These are phyloP conservation scores for Paralagenidium karlingii DNA, from an alignment of 352 stramenopile species.

Conservation along the genomic window DNA sequence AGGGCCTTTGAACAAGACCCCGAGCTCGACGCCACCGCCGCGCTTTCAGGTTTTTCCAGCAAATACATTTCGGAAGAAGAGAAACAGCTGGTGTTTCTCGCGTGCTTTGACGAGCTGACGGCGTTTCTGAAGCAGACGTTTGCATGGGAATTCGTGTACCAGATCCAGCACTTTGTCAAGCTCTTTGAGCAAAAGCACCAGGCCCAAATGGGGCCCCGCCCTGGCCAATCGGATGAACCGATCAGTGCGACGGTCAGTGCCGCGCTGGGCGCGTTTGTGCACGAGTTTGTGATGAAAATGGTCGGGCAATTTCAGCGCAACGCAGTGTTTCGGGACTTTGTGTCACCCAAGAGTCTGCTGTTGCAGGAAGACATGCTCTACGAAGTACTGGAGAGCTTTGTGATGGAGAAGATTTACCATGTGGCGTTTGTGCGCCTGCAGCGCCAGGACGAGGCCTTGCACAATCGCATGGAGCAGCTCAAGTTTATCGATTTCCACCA, in stretches of 20 bases:
- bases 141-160: constrained; percentile 58
- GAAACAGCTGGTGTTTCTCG: constrained; percentile 38
- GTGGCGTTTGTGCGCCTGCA: constrained; percentile 32
- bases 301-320: constrained; percentile 41
- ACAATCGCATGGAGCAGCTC: constrained; percentile 50
- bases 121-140: constrained; percentile 39
- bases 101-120: constrained; percentile 45
- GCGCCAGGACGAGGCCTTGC: constrained; percentile 38
- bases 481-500: constrained; percentile 76
- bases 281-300: constrained; percentile 51
- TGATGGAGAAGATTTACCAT: constrained; percentile 84
- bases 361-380: constrained; percentile 24
- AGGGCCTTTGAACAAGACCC: too few relatives aligned
- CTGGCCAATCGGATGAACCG: not conserved
- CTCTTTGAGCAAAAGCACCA: constrained; percentile 42
- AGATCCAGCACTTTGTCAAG: constrained; percentile 69
- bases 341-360: too few relatives aligned
- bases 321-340: constrained; percentile 10
- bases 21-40: too few relatives aligned
- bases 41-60: too few relatives aligned
- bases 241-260: constrained; percentile 15
- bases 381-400: constrained; percentile 76
- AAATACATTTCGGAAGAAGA: too few relatives aligned
- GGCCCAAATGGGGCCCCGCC: constrained; percentile 27
- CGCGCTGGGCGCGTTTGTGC: constrained; percentile 33